Evolutionary conservation across 768 basidiomycete genomes (phyloP).

Genomic region (Russula foetens): DNA sequence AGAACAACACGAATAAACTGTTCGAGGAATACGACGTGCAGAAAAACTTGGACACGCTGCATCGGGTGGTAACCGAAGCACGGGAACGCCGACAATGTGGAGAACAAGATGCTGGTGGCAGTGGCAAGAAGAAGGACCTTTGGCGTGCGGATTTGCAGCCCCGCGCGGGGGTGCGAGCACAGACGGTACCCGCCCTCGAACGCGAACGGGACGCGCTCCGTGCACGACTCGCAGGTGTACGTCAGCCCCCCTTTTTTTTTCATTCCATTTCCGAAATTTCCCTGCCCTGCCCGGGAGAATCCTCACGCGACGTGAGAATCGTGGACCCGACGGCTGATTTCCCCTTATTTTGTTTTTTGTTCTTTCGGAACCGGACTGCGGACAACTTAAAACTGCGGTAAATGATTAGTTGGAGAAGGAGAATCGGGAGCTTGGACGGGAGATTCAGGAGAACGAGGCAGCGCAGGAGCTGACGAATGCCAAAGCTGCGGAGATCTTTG

Average conservation of each 20-base stretch:
- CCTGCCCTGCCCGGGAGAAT: no score
- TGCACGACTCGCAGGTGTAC: conserved; percentile 31
- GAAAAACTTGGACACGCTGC: conserved; percentile 63
- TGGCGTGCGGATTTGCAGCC: conserved; percentile 65
- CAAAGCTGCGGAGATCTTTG: conserved; percentile 39
- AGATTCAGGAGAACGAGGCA: conserved; percentile 41
- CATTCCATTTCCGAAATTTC: no score
- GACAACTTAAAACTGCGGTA: neutral
- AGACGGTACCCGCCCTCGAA: conserved; percentile 52
- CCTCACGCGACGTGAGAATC: no score
- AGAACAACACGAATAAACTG: conserved; percentile 61
- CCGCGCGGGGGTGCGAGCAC: conserved; percentile 50
- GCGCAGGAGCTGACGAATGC: conserved; percentile 40
- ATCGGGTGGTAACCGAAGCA: conserved; percentile 62
- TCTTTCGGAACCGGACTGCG: neutral
- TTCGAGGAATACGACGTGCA: conserved; percentile 60
- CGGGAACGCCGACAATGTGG: conserved; percentile 42
- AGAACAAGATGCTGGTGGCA: conserved; percentile 24
- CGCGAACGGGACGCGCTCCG: conserved; percentile 34
- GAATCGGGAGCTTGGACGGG: conserved; percentile 39
- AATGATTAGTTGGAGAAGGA: conserved; percentile 49
- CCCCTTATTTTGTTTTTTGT: neutral
- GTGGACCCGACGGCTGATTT: neutral
- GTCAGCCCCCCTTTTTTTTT: neutral
- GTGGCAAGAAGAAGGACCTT: conserved; percentile 34